Evolutionary conservation across 768 basidiomycete species (phyloP), one percentile per base, ranked within the genome.

Genomic region (Fistulinella prunicolor): DNA sequence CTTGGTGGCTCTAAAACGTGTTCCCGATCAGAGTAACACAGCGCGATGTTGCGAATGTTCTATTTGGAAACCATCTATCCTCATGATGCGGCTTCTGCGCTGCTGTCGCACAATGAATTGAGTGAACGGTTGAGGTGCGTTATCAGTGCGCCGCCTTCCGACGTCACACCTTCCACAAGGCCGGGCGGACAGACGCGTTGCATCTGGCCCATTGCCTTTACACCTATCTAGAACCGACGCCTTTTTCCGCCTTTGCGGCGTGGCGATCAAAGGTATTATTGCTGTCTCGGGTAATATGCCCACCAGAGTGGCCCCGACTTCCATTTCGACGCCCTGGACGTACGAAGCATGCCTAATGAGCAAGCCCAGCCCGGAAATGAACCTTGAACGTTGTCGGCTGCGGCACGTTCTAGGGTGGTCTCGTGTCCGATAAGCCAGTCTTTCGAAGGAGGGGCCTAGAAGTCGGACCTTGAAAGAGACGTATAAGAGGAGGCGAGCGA

Each of bases 371-470:
- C 41, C 60, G 62, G 61, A 62, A 51, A 62, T 62, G 62, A 62
- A 49, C 21, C 29, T 14, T 7, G 29, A 62, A 49, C 19, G 34
- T 14, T 7, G 29, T 20, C 26, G 47, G 26, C 9, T 22, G 32
- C 24, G 26, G 21, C 61, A 62, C 61, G 59, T 64, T 62, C 56
- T 39, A 30, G 62, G 60, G 61, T 60, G 0, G 49, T 47, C 54
- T 60, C 60, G 46, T 62, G 57, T 39, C 38, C 24, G 37, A 40
- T 49, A 23, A 44, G 29, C 42, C 43, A 49, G 32, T 12, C 32
- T 16, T 13, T 24, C 41, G 39, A 9, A 16, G 38, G 44, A 23
- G 30, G 38, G 22, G 23, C 35, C 22, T 34, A 26, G 37, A 23
- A 20, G 20, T 54, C 62, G 62, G 61, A 61, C 47, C 50, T 51